A percentile compares a stretch with the other conserved stretches of the same genome.
These are phyloP conservation scores for Agaricus blazei DNA, from an alignment of 768 basidiomycete genomes.

Conservation along the genomic window DNA sequence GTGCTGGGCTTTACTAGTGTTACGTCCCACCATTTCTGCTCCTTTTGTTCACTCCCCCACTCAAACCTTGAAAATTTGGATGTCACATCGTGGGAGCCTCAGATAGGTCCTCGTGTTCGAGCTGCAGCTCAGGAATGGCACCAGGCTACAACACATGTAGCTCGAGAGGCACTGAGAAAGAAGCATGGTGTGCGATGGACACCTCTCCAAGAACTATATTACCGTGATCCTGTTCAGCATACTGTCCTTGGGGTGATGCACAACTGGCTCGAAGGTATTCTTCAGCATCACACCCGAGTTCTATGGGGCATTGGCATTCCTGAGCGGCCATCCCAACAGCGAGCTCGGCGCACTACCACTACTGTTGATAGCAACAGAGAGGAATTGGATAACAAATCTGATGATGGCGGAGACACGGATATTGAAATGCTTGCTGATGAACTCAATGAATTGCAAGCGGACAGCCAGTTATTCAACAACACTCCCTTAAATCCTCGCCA, in stretches of 20 bases:
- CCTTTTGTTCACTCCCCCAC: conserved; percentile 12
- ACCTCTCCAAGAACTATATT: conserved; percentile 15
- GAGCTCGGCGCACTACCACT: too few relatives aligned
- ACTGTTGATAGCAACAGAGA: too few relatives aligned
- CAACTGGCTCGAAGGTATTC: conserved; percentile 21
- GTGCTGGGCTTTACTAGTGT: conserved; percentile 16
- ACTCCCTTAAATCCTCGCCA: not conserved
- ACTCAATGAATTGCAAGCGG: not conserved
- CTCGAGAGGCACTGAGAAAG: conserved; percentile 10
- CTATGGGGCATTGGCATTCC: too few relatives aligned
- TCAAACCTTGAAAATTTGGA: conserved; percentile 5
- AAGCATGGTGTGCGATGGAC: conserved; percentile 18
- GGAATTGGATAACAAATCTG: too few relatives aligned
- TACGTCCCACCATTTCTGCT: conserved; percentile 15
- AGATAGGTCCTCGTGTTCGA: conserved; percentile 1
- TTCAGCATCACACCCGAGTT: too few relatives aligned
- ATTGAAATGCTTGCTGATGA: not conserved
- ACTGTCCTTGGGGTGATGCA: conserved; percentile 20
- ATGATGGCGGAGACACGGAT: not conserved
- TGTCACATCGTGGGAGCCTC: not conserved
- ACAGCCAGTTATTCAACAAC: not conserved
- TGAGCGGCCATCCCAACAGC: too few relatives aligned
- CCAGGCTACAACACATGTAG: conserved; percentile 13
- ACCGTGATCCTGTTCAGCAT: conserved; percentile 19
- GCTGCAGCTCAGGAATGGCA: conserved; percentile 2